A percentile compares a stretch with the other conserved stretches of the same genome.
These are phyloP conservation scores for Podosphaera aphanis DNA, from an alignment of 2,329 filamentous ascomycete genomes.

Conservation along the genomic window DNA sequence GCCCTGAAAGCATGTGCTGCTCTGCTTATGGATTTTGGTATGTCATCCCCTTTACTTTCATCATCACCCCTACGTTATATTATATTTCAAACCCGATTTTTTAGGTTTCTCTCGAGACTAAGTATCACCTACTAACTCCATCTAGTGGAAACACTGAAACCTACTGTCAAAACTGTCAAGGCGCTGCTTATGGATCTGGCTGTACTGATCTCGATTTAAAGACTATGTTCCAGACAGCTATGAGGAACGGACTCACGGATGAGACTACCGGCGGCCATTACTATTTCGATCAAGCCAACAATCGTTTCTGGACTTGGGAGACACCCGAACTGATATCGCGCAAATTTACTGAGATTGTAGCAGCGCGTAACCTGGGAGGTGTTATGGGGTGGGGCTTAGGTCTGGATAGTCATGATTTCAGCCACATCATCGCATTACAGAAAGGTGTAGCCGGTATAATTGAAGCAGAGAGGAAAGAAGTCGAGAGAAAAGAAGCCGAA, in stretches of 20 bases:
- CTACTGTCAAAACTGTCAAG: slow-evolving; percentile 21
- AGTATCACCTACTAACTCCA: neutral
- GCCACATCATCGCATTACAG: neutral
- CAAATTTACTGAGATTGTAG: slow-evolving; percentile 39
- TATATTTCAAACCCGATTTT: too few species aligned
- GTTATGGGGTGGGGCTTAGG: slow-evolving; percentile 56
- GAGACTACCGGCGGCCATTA: slow-evolving; percentile 36
- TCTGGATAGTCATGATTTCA: slow-evolving; percentile 27
- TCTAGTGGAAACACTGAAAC: slow-evolving; percentile 32
- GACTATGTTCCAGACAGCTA: slow-evolving; percentile 28
- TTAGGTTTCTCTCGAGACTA: neutral
- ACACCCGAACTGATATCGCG: slow-evolving; percentile 31
- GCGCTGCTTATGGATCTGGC: neutral
- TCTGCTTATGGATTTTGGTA: slow-evolving; percentile 25
- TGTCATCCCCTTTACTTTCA: slow-evolving; percentile 21
- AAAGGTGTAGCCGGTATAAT: neutral
- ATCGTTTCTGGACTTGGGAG: slow-evolving; percentile 55
- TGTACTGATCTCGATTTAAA: neutral
- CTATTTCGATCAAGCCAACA: slow-evolving; percentile 35
- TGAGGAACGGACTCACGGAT: slow-evolving; percentile 30
- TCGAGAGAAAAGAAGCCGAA: too few species aligned
- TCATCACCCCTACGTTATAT: neutral
- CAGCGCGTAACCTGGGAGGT: slow-evolving; percentile 34
- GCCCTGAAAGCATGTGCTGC: neutral
- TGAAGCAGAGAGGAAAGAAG: too few species aligned